Percentiles rank a stretch among this genome's conserved stretches.
These are phyloP conservation scores for Mycena galopus DNA, from an alignment of 768 basidiomycete genomes.

Conservation along the genomic window DNA sequence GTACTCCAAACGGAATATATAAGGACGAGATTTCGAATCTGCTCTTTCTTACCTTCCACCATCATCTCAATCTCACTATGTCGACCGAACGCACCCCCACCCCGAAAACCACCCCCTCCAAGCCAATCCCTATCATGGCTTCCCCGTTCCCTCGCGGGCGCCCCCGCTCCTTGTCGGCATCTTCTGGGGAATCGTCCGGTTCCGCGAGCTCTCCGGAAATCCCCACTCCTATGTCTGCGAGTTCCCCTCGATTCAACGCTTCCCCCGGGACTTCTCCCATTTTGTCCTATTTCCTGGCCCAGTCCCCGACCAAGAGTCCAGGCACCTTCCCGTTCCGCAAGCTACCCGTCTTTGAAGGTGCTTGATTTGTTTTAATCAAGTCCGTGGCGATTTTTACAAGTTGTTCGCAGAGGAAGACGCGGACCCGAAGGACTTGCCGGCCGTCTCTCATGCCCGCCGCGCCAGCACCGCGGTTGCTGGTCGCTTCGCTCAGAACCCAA, in stretches of 20 bases:
- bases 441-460: constrained; percentile 67
- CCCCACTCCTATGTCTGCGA: constrained; percentile 61
- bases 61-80: constrained; percentile 44
- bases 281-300: constrained; percentile 74
- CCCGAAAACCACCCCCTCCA: constrained; percentile 45
- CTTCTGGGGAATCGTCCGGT: constrained; percentile 66
- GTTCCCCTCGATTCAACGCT: constrained; percentile 56
- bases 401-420: constrained; percentile 54
- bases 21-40: neutral
- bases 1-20: constrained; percentile 13
- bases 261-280: constrained; percentile 79
- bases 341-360: constrained; percentile 77
- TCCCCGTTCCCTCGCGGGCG: constrained; percentile 55
- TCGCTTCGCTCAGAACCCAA: constrained; percentile 64
- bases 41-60: constrained; percentile 15
- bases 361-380: constrained; percentile 22
- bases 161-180: constrained; percentile 72
- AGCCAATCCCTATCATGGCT: constrained; percentile 78
- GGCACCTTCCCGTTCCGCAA: constrained; percentile 75
- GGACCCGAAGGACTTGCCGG: constrained; percentile 55
- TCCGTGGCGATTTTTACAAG: neutral
- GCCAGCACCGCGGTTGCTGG: constrained; percentile 68
- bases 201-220: constrained; percentile 67
- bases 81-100: constrained; percentile 49
- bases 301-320: constrained; percentile 68